Conservation (phyloP, 1,284 basidiomycete species). For the Ceratobasidium sp. region DNA sequence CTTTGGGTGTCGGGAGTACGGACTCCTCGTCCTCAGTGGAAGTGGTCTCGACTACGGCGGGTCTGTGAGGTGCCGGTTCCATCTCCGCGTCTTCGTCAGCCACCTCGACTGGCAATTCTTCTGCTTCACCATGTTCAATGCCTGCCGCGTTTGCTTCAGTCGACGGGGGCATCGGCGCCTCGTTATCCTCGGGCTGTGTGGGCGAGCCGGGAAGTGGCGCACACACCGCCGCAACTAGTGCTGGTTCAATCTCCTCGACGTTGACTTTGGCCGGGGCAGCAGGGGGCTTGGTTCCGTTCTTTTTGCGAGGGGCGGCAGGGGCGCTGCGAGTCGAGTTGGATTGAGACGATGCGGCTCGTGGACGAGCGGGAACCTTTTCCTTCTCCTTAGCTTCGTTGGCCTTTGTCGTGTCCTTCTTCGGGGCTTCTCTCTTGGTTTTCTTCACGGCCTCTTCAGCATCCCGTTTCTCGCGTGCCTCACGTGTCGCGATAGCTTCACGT, state of each 20-base stretch:
- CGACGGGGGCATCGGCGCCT: background rate
- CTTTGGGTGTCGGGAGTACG: background rate
- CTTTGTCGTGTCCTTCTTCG: background rate
- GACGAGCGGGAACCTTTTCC: background rate
- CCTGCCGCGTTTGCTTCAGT: background rate
- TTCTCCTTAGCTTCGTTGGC: background rate
- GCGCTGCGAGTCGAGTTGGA: background rate
- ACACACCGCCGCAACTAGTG: constrained; percentile 15
- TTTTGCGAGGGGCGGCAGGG: constrained; percentile 21
- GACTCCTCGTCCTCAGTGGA: background rate
- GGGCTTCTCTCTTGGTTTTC: constrained; percentile 2
- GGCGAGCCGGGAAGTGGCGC: constrained; percentile 20
- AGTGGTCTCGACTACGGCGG: background rate
- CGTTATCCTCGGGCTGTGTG: background rate
- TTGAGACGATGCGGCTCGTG: background rate
- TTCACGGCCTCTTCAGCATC: constrained; percentile 22
- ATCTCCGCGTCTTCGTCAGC: background rate
- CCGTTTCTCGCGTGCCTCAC: constrained; percentile 26
- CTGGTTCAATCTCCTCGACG: constrained; percentile 21
- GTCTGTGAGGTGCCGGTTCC: background rate
- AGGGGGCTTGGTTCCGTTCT: background rate
- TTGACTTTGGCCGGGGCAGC: constrained; percentile 6
- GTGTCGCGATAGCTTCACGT: constrained; percentile 25
- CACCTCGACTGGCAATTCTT: background rate
- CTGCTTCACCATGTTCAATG: background rate